Evolutionary conservation across 257 asterid species (phyloP), one percentile per base, ranked within the genome.

Genomic region (Ballota nigra): DNA sequence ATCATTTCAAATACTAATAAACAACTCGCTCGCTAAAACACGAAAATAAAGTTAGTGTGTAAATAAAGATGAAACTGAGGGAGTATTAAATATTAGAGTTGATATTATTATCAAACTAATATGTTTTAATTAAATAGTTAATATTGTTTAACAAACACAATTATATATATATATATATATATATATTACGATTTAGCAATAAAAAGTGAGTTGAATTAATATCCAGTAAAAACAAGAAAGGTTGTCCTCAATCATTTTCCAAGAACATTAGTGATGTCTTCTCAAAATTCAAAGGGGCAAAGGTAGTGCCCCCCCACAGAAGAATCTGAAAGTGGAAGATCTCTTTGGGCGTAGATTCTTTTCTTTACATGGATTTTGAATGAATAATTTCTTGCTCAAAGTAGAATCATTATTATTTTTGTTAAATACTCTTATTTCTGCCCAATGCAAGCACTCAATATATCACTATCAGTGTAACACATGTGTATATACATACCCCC

Each of bases 241-340:
- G 73, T 66, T 57, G n/a, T 16, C 43, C 18, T 73, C 53, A 69
- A 78, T 80, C 88, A 47, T 64, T 78, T 41, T 87, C 90, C 4
- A 40, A 47, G 64, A 69, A 59, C 66, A 66, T 19, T 61, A 59
- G 65, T 2, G 34, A 58, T 77, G 83, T 43, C 91, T 82, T 80
- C 82, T 82, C 74, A 70, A 76, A 34, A 67, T 51, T 69, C 79
- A 70, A 55, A 78, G 78, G 65, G 86, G 80, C 83, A 77, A 63
- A 73, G 72, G 62, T 38, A 3, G 77, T 78, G 89, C 88, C 74
- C 80, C 91, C 80, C 62, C 53, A 68, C 68, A 75, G 71, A 76
- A 84, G 86, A 88, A 84, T 88, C 89, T 82, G 45, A 31, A 67
- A 79, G 76, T 80, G 86, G 85, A 81, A 82, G 86, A 79, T 87